These are phyloP conservation scores for Periconia sp. DNA, from an alignment of 2,329 filamentous ascomycete species.

Conservation along the genomic window DNA sequence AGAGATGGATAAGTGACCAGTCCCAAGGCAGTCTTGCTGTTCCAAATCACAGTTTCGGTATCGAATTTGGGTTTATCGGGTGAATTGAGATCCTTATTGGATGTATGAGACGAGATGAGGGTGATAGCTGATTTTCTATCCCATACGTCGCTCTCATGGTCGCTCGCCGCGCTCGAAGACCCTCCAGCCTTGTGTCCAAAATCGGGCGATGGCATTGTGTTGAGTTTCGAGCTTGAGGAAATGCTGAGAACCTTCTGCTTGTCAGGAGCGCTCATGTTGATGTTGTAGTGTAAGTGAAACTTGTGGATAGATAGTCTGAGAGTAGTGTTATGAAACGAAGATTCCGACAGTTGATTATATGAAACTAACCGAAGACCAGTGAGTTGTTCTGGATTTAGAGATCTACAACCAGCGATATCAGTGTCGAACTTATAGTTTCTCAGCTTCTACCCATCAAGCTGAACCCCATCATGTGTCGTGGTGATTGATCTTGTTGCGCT, in stretches of 20 bases:
- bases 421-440: not conserved
- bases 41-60: not conserved
- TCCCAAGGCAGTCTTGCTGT: not conserved
- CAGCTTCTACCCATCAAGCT: not conserved
- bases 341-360: not conserved
- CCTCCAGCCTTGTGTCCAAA: no score
- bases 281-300: not conserved
- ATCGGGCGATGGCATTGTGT: no score
- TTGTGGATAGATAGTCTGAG: not conserved
- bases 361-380: not conserved
- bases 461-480: not conserved
- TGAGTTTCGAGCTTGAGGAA: no score
- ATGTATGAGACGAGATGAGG: no score
- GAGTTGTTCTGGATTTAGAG: not conserved
- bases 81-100: not conserved
- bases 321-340: no score
- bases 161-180: no score
- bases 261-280: not conserved
- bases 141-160: no score
- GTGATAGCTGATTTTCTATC: no score
- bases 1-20: not conserved
- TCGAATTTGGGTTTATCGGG: not conserved
- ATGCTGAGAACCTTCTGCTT: no score
- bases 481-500: not conserved
- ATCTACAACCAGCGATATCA: not conserved